Percentiles rank a stretch among this genome's conserved stretches.
phyloP scores from a whole-genome alignment of 148 eudicot species.

The Vaccinium myrtillus region DNA sequence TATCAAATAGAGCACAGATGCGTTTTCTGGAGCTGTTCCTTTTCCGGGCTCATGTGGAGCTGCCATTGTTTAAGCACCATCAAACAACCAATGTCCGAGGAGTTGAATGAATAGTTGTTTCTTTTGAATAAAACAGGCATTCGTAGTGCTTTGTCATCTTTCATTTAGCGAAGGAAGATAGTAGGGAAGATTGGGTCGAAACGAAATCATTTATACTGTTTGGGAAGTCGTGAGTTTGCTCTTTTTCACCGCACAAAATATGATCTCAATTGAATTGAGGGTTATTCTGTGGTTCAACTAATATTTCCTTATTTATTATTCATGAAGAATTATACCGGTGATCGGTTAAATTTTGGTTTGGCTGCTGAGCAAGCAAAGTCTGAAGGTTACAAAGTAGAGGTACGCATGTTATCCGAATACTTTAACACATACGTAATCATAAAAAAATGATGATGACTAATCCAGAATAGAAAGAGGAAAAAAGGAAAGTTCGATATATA shows the following conservation, averaged over 20 bases:
- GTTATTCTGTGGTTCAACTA: not conserved
- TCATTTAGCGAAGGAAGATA: not conserved
- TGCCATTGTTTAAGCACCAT: not conserved
- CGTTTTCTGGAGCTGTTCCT: not conserved
- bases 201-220: not conserved
- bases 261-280: not conserved
- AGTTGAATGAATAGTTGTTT: not conserved
- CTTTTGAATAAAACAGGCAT: not conserved
- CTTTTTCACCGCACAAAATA: not conserved
- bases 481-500: not conserved
- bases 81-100: not conserved
- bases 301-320: not conserved
- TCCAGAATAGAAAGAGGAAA: not conserved
- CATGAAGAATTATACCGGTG: slow-evolving; percentile 89
- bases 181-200: not conserved
- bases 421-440: not conserved
- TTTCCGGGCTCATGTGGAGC: not conserved
- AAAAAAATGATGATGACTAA: not conserved
- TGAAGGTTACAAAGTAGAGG: slow-evolving; percentile 98
- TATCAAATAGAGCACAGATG: not conserved
- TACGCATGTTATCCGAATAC: slow-evolving; percentile 16
- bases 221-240: not conserved
- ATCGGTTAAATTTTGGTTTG: slow-evolving; percentile 92
- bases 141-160: not conserved
- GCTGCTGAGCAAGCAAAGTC: slow-evolving; percentile 98